Evolutionary conservation across 2,329 filamentous ascomycete genomes (phyloP).

Genomic region (Calcarisporium arbuscula): DNA sequence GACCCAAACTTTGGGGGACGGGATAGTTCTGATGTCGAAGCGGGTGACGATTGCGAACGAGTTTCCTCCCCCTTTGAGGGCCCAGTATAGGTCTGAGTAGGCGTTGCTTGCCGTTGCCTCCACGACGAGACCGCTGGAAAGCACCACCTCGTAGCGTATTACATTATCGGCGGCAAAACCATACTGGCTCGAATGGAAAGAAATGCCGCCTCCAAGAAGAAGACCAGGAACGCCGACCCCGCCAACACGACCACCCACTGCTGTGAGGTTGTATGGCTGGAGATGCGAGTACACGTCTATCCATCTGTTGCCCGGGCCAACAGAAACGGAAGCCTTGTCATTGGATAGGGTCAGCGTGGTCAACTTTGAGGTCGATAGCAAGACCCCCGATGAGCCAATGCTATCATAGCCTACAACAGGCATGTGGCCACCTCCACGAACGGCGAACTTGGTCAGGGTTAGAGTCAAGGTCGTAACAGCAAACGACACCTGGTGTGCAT

Average conservation of each 20-base stretch:
- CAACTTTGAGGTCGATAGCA: slow-evolving; percentile 18
- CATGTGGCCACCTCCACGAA: slow-evolving; percentile 12
- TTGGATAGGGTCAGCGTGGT: slow-evolving; percentile 14
- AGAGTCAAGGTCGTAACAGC: no score
- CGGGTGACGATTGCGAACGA: slow-evolving; percentile 37
- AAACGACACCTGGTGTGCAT: no score
- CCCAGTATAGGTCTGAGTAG: slow-evolving; percentile 41
- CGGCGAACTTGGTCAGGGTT: no score
- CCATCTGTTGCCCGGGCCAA: slow-evolving; percentile 17
- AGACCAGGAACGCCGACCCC: slow-evolving; percentile 19
- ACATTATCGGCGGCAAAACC: slow-evolving; percentile 32
- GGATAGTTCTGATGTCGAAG: slow-evolving; percentile 13
- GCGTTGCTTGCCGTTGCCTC: slow-evolving; percentile 33
- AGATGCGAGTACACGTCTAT: slow-evolving; percentile 15
- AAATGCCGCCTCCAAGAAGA: slow-evolving; percentile 21
- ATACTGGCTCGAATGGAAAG: slow-evolving; percentile 22
- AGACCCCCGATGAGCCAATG: slow-evolving; percentile 19
- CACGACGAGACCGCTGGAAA: slow-evolving; percentile 34
- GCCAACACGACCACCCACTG: slow-evolving; percentile 13
- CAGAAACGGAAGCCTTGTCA: slow-evolving; percentile 8
- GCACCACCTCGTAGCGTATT: slow-evolving; percentile 36
- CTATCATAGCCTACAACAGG: slow-evolving; percentile 14
- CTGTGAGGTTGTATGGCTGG: slow-evolving; percentile 11
- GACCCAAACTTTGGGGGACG: no score
- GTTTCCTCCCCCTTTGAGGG: slow-evolving; percentile 39